Percentiles rank a stretch among this genome's conserved stretches.
These are phyloP conservation scores for Microbotryum silenes-acaulis DNA, from an alignment of 1,284 basidiomycete species.

Conservation along the genomic window DNA sequence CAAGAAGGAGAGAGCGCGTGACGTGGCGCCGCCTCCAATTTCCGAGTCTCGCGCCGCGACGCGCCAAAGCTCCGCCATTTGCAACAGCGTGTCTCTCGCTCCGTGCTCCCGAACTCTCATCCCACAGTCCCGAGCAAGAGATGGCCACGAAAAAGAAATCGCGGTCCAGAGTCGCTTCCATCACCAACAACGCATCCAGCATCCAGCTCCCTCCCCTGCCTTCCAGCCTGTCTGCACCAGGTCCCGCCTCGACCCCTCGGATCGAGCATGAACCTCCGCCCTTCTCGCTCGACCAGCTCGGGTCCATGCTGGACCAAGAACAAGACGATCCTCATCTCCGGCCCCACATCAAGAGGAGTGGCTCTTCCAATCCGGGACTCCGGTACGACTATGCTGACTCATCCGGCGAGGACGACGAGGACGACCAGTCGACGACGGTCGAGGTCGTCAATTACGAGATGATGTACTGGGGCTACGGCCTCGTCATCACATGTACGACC, in stretches of 20 bases:
- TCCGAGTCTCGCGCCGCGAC: too few species aligned
- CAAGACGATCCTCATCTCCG: neutral
- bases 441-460: neutral
- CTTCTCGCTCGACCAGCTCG: neutral
- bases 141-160: too few species aligned
- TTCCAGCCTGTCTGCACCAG: neutral
- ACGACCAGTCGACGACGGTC: neutral
- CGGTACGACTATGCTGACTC: neutral
- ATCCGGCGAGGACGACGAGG: neutral
- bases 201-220: neutral
- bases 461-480: constrained; percentile 11
- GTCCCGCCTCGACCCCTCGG: constrained; percentile 5
- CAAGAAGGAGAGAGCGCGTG: too few species aligned
- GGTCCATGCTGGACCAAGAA: neutral
- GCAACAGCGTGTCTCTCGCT: too few species aligned
- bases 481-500: constrained; percentile 1
- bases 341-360: neutral
- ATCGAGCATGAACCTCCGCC: neutral
- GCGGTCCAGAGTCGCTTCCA: too few species aligned
- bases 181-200: neutral
- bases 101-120: too few species aligned
- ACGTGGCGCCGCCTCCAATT: too few species aligned
- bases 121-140: too few species aligned
- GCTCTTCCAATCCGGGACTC: neutral
- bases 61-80: too few species aligned